phyloP scores from a whole-genome alignment of 345 rosid genomes.

The Nephelium lappaceum region DNA sequence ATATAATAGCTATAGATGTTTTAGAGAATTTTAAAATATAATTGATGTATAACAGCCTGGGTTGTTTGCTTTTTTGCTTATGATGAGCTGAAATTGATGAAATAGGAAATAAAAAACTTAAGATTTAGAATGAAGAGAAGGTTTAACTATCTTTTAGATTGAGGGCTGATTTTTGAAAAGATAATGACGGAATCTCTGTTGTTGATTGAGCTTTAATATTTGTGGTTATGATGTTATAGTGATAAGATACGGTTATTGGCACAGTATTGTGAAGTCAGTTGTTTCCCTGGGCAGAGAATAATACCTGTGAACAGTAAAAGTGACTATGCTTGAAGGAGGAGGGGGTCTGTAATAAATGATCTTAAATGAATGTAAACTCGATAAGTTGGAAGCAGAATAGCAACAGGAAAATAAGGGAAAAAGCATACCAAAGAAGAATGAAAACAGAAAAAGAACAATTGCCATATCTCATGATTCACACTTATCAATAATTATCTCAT shows the following conservation, averaged over 20 bases:
- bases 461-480: neutral
- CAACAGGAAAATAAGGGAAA: neutral
- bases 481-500: neutral
- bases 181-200: too few species aligned
- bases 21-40: neutral
- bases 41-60: neutral
- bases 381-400: neutral
- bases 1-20: neutral
- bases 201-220: neutral
- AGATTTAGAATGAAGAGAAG: neutral
- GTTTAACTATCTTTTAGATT: conserved; percentile 1
- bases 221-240: neutral
- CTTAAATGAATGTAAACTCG: neutral
- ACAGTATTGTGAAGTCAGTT: neutral
- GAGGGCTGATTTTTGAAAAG: neutral
- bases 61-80: conserved; percentile 1
- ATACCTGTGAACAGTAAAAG: neutral
- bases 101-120: neutral
- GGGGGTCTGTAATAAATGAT: neutral
- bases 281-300: neutral
- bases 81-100: neutral
- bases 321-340: neutral
- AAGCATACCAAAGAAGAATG: neutral
- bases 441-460: neutral
- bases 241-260: neutral